Percentiles rank a stretch among this genome's conserved stretches.
These are phyloP conservation scores for Nectriaceae sp. DNA, from an alignment of 2,329 filamentous ascomycete genomes.

Conservation along the genomic window DNA sequence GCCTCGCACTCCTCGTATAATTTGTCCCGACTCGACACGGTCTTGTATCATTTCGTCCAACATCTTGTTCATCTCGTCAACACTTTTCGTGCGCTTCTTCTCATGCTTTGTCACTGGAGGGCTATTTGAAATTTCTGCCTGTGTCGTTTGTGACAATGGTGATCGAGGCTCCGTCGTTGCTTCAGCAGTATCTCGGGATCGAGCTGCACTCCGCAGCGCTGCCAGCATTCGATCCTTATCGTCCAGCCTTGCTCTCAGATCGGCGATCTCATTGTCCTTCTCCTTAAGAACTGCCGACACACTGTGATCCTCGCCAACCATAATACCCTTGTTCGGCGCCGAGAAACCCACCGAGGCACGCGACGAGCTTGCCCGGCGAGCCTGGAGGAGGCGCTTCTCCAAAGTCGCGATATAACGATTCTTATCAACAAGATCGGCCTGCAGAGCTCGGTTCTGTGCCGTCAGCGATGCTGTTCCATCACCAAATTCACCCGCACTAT, in stretches of 20 bases:
- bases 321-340: slow-evolving; percentile 60
- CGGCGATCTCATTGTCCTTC: slow-evolving; percentile 90
- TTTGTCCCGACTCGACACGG: slow-evolving; percentile 74
- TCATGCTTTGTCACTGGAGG: slow-evolving; percentile 29
- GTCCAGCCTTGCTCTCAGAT: slow-evolving; percentile 84
- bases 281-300: slow-evolving; percentile 74
- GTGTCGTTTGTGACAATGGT: slow-evolving; percentile 19
- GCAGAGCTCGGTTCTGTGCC: slow-evolving; percentile 88
- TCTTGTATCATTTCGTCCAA: slow-evolving; percentile 96
- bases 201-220: slow-evolving; percentile 80
- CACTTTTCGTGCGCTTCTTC: slow-evolving; percentile 65
- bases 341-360: slow-evolving; percentile 76
- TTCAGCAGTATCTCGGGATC: slow-evolving; percentile 82
- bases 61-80: slow-evolving; percentile 91
- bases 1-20: slow-evolving; percentile 66
- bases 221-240: slow-evolving; percentile 94
- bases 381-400: slow-evolving; percentile 89
- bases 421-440: slow-evolving; percentile 94
- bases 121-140: slow-evolving; percentile 13
- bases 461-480: slow-evolving; percentile 81
- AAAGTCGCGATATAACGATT: slow-evolving; percentile 94
- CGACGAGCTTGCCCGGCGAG: slow-evolving; percentile 85
- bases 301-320: slow-evolving; percentile 79
- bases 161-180: slow-evolving; percentile 38
- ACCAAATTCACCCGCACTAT: slow-evolving; percentile 77